Base-by-base conservation (phyloP, 1,284 basidiomycete species). In the Agaricales sp. region DNA sequence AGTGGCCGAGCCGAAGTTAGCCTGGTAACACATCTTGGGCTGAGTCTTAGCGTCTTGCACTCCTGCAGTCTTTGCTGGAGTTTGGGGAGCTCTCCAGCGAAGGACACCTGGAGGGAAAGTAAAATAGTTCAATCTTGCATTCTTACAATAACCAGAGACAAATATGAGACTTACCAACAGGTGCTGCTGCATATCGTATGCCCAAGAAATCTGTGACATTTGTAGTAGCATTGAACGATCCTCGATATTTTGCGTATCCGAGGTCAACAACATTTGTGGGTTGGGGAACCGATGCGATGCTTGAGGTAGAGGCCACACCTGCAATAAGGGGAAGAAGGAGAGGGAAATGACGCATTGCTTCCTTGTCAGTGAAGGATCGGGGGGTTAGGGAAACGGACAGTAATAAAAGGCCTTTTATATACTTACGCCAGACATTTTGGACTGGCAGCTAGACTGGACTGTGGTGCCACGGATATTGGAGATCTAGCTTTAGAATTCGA, bases 211-310 rank as follows among this genome's bases (percentile, higher is more conserved):
- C 58, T 1, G 64, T 62, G 3, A 59, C 45, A 48, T 66, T 20
- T 8, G 39, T 41, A n/a, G 4, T 20, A 20, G 39, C 16, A 41
- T n/a, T 55, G 16, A 59, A 52, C 2, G 53, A 45, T 3, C 64
- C 65, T 54, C 62, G 61, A 46, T 65, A 67, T 20, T 55, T 46
- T 11, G 63, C 60, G 50, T 67, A 66, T 19, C 62, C 61, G 11
- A 67, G 54, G 47, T 67, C 52, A 22, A 66, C 55, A 35, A 58
- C 47, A 38, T 18, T 4, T 30, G 14, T 14, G 26, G 6, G 26
- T 30, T 14, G 6, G 26, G 26, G 26, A 14, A 14, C 6, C 14
- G 26, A 30, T 6, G 26, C 26, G 6, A 6, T 6, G 26, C 26
- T 30, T 14, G 14, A 30, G 14, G 26, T 6, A 6, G 14, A 6